Percentiles rank a stretch among this genome's conserved stretches.
These are phyloP conservation scores for Anisodus tanguticus DNA, from an alignment of 257 asterid genomes.

Conservation along the genomic window DNA sequence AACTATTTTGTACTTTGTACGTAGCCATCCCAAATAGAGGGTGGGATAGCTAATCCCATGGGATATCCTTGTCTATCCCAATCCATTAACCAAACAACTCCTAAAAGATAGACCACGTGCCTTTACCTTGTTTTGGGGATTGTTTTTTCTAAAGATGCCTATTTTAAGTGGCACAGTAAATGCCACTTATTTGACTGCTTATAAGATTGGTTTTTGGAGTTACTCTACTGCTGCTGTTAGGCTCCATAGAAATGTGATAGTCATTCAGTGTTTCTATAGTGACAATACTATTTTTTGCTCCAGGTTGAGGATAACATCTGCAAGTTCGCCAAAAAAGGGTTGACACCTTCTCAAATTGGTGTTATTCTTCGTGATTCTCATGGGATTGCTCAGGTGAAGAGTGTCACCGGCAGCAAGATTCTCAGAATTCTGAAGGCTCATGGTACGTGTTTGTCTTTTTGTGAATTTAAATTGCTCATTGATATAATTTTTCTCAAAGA, in stretches of 20 bases:
- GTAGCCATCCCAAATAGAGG: too few species aligned
- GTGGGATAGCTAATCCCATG: too few species aligned
- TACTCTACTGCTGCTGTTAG: background rate
- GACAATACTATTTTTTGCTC: background rate
- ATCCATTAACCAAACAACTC: too few species aligned
- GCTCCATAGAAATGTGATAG: background rate
- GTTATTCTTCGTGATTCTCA: constrained; percentile 54
- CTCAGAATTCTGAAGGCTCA: constrained; percentile 48
- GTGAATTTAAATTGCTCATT: background rate
- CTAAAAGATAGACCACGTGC: background rate
- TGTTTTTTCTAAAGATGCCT: background rate
- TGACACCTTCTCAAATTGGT: constrained; percentile 53
- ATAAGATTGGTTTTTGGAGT: background rate
- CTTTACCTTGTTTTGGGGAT: background rate
- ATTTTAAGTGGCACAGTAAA: background rate
- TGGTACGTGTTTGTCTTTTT: constrained; percentile 31
- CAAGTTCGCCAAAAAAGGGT: constrained; percentile 50
- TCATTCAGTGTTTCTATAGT: background rate
- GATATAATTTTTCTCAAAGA: too few species aligned
- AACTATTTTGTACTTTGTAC: too few species aligned
- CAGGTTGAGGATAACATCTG: constrained; percentile 52
- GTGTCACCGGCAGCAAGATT: constrained; percentile 51
- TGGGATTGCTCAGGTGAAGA: constrained; percentile 54
- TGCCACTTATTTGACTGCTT: background rate
- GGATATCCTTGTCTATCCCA: too few species aligned